Base-by-base conservation (phyloP, 345 rosid species). In the Pistacia integerrima region DNA sequence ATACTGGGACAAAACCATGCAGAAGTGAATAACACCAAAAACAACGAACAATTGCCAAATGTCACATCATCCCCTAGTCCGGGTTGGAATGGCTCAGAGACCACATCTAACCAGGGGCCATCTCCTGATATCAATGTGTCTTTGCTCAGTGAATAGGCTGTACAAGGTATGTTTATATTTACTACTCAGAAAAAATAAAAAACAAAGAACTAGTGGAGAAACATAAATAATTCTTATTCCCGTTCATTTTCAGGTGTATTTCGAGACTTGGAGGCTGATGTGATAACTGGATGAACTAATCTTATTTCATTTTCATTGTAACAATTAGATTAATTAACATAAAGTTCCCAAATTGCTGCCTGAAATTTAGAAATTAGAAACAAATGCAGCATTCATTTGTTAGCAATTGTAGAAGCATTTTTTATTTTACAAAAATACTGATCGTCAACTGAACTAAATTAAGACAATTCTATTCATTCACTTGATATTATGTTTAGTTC, bases 111-210 rank as follows among this genome's bases (percentile, higher is more conserved):
- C 73, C 85, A 80, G 51, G 62, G 85, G 30, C 84, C 84, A 46
- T 88, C 85, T 18, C 90, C 90, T 17, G 91, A 86, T 54, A 88
- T 86, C 61, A 88, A 88, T 38, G 64, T 88, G 7, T 84, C 89
- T 30, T 76, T 82, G 67, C 76, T 81, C 1, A 62, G 76, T 36
- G 89, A 88, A 75, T 87, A 82, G 71, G 73, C 76, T 72, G 75
- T 73, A 41, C 63, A 60, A 71, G 83, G 80, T 73, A 54, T 49
- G 44, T 14, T 49, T 2, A 11, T 38, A 4, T 63, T 36, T 20
- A 10, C 13, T 25, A 1, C 17, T 3, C 8, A 22, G 12, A n/a
- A 8, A 13, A 18, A 18, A 51, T 16, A 16, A 5, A 52, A 33
- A 6, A 18, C 17, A 11, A 69, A 22, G 22, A 22, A 41, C 4